Evolutionary conservation across 805 yeast genomes (phyloP).

Genomic region (Komagataella pastoris): DNA sequence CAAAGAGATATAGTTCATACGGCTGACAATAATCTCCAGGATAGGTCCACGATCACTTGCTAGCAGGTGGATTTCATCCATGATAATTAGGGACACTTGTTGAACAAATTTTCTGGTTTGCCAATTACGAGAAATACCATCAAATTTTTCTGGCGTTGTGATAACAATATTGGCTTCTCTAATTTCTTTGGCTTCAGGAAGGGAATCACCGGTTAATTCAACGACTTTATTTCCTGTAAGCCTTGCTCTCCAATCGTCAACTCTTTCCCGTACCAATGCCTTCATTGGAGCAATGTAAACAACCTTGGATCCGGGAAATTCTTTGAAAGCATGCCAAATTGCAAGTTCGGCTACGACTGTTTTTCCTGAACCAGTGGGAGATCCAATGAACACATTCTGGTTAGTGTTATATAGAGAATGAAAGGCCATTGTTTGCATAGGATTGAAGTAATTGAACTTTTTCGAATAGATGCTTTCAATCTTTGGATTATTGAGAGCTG

Average conservation of each 20-base stretch:
- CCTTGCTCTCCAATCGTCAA: constrained; percentile 62
- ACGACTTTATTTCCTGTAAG: constrained; percentile 45
- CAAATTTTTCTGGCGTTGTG: constrained; percentile 80
- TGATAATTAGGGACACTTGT: constrained; percentile 58
- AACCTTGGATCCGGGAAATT: constrained; percentile 67
- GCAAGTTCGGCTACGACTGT: constrained; percentile 96
- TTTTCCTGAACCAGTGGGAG: constrained; percentile 98
- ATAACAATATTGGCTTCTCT: constrained; percentile 61
- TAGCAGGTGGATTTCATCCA: constrained; percentile 77
- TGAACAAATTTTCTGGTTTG: constrained; percentile 67
- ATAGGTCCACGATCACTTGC: constrained; percentile 85
- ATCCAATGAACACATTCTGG: constrained; percentile 80
- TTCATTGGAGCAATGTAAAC: constrained; percentile 88
- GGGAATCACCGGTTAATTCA: constrained; percentile 74
- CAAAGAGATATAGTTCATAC: constrained; percentile 62
- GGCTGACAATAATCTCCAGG: constrained; percentile 79
- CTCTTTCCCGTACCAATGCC: constrained; percentile 73
- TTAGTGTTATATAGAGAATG: constrained; percentile 75
- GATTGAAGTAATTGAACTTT: constrained; percentile 80
- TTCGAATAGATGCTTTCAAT: constrained; percentile 55
- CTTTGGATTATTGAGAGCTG: constrained; percentile 59
- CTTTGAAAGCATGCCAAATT: constrained; percentile 88
- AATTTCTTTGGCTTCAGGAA: constrained; percentile 57
- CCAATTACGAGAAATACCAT: constrained; percentile 83
- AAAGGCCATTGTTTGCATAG: constrained; percentile 97